Evolutionary conservation across 768 basidiomycete genomes (phyloP).

Genomic region (Tylopilus balloui): DNA sequence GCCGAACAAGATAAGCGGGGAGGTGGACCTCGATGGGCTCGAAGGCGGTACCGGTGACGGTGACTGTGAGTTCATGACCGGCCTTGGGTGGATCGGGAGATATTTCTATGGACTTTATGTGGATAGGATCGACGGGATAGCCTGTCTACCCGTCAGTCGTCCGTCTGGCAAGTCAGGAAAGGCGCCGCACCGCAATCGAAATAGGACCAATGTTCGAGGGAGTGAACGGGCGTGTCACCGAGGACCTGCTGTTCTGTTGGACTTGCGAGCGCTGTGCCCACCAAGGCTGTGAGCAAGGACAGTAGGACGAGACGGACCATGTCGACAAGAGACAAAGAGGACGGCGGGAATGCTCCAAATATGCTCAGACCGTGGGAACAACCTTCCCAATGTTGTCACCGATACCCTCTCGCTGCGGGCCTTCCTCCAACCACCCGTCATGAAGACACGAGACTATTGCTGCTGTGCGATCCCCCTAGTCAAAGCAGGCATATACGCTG

Average conservation of each 20-base stretch:
- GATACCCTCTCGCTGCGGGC: not conserved
- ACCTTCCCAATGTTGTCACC: slow-evolving; percentile 5
- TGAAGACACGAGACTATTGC: slow-evolving; percentile 84
- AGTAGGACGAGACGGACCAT: slow-evolving; percentile 30
- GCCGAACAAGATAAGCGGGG: not conserved
- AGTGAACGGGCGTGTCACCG: slow-evolving; percentile 27
- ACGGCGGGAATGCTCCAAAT: slow-evolving; percentile 20
- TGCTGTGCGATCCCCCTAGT: slow-evolving; percentile 90
- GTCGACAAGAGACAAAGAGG: slow-evolving; percentile 17
- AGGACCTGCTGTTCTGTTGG: slow-evolving; percentile 31
- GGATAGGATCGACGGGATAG: slow-evolving; percentile 39
- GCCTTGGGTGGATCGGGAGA: slow-evolving; percentile 87
- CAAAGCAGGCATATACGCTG: slow-evolving; percentile 85
- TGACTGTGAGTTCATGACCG: slow-evolving; percentile 85
- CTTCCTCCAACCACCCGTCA: slow-evolving; percentile 21
- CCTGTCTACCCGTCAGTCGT: slow-evolving; percentile 37
- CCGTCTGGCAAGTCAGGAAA: not conserved
- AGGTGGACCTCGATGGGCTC: slow-evolving; percentile 59
- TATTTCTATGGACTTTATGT: slow-evolving; percentile 67
- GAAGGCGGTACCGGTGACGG: slow-evolving; percentile 56
- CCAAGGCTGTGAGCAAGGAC: slow-evolving; percentile 29
- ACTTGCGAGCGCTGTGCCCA: slow-evolving; percentile 22
- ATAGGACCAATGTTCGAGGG: slow-evolving; percentile 59
- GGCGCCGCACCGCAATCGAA: slow-evolving; percentile 63
- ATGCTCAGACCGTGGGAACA: slow-evolving; percentile 18